Base-by-base conservation (phyloP, 2,329 filamentous ascomycete genomes). In the Xylariaceae sp. region DNA sequence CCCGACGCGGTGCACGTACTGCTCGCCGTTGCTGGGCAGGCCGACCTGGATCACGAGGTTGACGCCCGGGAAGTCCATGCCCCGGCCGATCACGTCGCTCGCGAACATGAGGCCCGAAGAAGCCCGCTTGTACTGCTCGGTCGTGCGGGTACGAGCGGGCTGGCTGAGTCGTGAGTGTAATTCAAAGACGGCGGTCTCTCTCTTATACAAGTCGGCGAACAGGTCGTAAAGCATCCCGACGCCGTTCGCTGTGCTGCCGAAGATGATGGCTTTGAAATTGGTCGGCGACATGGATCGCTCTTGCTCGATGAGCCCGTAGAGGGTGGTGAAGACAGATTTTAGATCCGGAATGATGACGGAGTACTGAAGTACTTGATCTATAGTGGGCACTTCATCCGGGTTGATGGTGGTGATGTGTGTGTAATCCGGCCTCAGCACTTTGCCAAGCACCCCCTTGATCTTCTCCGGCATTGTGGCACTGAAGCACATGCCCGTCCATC, bases 201-300 rank as follows among this genome's bases (percentile, higher is more conserved):
- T 23, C 8, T 7, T 12, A 2, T 59, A 47, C 14, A 64, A 45
- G 14, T 47, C 42, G 17, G 52, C 55, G 3, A 75, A 60, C 14
- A 75, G 36, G 11, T 64, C 51, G 15, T 64, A 60, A 48, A 75
- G 70, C 30, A 75, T 65, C 25, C 66, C 68, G 4, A 68, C 70
- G 2, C 66, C 60, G 3, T 61, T 64, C 3, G 72, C 71, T 0
- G 73, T 75, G 34, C 80, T 80, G 44, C 82, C 82, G 60, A 90
- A 94, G 22, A 90, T 63, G 45, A 94, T 88, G 19, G 83, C 83
- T 61, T 94, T 94, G 73, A 94, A 89, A 1, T 70, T 67, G 5
- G 61, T 57, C 9, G 54, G 47, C 4, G 54, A 48, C 13, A 36
- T 41, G 15, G 43, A 44, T 8, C 57, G 52, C 42, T 75, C 70